Conservation (phyloP, 345 rosid species). For the Lumnitzera littorea region DNA sequence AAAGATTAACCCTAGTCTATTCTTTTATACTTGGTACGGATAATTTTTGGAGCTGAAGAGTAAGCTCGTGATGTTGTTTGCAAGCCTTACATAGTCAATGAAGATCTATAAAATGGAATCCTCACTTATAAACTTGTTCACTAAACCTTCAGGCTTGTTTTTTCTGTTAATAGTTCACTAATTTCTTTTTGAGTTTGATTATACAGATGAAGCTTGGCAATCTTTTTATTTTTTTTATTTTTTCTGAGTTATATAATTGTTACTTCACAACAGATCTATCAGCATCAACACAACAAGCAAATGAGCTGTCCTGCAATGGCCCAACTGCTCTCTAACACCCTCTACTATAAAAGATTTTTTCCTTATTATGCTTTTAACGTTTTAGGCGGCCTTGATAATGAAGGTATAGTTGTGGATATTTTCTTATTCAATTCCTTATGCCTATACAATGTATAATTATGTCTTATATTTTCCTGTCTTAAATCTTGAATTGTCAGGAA, state of each 20-base stretch:
- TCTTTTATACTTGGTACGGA: no score
- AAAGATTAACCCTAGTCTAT: no score
- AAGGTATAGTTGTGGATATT: slow-evolving; percentile 42
- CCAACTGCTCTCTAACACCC: slow-evolving; percentile 93
- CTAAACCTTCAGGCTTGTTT: no score
- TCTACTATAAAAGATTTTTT: slow-evolving; percentile 93
- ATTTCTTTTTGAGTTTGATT: not conserved
- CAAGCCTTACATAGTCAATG: no score
- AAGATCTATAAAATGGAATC: no score
- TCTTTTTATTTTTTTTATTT: not conserved
- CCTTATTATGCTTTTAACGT: slow-evolving; percentile 96
- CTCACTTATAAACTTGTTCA: no score
- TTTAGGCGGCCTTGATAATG: slow-evolving; percentile 87
- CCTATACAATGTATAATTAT: not conserved
- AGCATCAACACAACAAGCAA: slow-evolving; percentile 97
- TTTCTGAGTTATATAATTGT: not conserved
- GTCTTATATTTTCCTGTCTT: not conserved
- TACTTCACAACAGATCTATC: slow-evolving; percentile 54
- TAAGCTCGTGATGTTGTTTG: no score
- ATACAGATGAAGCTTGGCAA: not conserved
- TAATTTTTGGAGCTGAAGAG: no score
- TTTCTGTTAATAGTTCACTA: no score
- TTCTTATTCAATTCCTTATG: slow-evolving; percentile 3
- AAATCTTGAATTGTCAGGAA: slow-evolving; percentile 35
- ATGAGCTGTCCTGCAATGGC: slow-evolving; percentile 98